phyloP scores from a whole-genome alignment of 805 yeast species.

The Candida sonorensis region DNA sequence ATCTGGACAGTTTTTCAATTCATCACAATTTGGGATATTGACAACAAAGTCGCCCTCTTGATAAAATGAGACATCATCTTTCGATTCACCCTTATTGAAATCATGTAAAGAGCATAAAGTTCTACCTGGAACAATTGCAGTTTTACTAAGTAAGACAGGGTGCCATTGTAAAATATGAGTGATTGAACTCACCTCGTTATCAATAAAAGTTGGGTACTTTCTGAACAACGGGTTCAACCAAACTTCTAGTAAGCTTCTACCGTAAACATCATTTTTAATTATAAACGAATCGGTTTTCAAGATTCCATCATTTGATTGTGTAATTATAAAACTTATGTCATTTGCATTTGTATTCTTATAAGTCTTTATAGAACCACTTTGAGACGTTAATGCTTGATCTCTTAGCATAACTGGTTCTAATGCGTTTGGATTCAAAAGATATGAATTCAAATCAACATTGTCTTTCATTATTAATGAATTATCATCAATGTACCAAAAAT shows the following conservation, averaged over 20 bases:
- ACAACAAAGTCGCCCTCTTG: conserved; percentile 63
- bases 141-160: conserved; percentile 65
- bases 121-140: conserved; percentile 66
- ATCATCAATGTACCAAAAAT: conserved; percentile 84
- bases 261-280: conserved; percentile 56
- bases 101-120: conserved; percentile 41
- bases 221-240: conserved; percentile 73
- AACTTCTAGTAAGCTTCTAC: conserved; percentile 66
- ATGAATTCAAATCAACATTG: conserved; percentile 50
- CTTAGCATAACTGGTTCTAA: conserved; percentile 58
- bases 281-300: conserved; percentile 67
- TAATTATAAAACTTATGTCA: conserved; percentile 51
- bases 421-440: conserved; percentile 53
- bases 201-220: conserved; percentile 54
- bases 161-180: conserved; percentile 96
- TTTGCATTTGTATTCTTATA: conserved; percentile 52
- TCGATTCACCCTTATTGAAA: conserved; percentile 24
- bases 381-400: conserved; percentile 69
- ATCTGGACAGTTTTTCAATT: conserved; percentile 44
- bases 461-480: conserved; percentile 71
- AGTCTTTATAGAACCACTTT: conserved; percentile 61
- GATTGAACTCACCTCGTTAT: conserved; percentile 58
- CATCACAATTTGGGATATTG: conserved; percentile 51
- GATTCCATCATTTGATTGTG: conserved; percentile 62
- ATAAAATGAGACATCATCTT: conserved; percentile 45